These are phyloP conservation scores for Sclerotiophoma versabilis DNA, from an alignment of 2,329 filamentous ascomycete genomes.

Conservation along the genomic window DNA sequence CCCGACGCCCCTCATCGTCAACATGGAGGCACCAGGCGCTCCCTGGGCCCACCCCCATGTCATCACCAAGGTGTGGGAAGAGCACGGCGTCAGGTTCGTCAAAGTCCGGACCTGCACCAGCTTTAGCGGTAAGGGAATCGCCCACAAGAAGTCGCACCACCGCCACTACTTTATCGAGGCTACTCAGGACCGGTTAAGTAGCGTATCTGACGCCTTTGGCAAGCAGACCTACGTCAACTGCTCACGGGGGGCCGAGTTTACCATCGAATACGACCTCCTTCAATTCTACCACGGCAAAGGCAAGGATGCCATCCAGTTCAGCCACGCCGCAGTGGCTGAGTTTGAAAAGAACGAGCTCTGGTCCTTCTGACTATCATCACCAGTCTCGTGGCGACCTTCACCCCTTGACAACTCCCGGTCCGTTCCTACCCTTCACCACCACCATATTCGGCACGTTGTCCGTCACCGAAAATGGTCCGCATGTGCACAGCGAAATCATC, in stretches of 20 bases:
- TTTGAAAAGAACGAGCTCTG: constrained; percentile 21
- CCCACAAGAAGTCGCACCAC: not conserved
- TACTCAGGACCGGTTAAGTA: constrained; percentile 6
- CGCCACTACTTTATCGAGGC: constrained; percentile 21
- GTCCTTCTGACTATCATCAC: not conserved
- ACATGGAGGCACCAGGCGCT: not conserved
- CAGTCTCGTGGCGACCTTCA: not conserved
- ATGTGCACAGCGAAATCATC: constrained; percentile 1
- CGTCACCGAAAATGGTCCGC: not conserved
- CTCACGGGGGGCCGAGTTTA: constrained; percentile 5
- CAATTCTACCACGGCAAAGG: constrained; percentile 1
- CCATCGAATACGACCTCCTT: constrained; percentile 30
- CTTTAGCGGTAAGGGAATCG: constrained; percentile 14
- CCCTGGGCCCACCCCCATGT: constrained; percentile 19
- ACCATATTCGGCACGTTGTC: not conserved
- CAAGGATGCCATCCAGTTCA: constrained; percentile 10
- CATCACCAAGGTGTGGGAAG: constrained; percentile 9
- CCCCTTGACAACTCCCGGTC: not conserved
- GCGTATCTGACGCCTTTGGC: constrained; percentile 21
- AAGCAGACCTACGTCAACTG: constrained; percentile 33
- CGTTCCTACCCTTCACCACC: not conserved
- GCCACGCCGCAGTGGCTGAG: constrained; percentile 6
- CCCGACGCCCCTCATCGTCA: not conserved
- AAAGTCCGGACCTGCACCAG: constrained; percentile 20
- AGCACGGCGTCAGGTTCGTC: constrained; percentile 13